Base-by-base conservation (phyloP, 306 rosid genomes). In the Fagus crenata region DNA sequence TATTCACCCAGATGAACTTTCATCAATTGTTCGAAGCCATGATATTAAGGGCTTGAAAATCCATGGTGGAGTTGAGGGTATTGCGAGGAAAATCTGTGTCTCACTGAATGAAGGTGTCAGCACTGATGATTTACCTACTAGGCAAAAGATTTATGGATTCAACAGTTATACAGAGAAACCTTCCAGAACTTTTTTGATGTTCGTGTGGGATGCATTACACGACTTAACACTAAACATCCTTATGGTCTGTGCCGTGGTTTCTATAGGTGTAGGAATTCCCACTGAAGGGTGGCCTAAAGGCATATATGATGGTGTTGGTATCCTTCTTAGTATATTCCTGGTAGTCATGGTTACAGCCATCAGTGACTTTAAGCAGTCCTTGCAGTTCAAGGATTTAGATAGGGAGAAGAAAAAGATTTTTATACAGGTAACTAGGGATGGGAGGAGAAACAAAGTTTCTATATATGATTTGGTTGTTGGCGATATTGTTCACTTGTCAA, bases 281-380 rank as follows among this genome's bases (percentile, higher is more conserved):
- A 95, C 99, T 28, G 97, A 95, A 86, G 99, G 99, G 59, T 92
- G 91, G 93, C 99, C 99, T 36, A 86, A 77, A 80, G 99, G 99
- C 35, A 75, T 79, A 31, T 92, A 92, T 81, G 99, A 95, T 84
- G 99, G 99, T 53, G 69, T 89, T 49, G 99, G 99, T 76, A 95
- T 95, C 86, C 18, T 95, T 83, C 71, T 95, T 39, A 90, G 99
- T 84, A 43, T 95, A 67, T 35, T 87, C 41, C 85, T 95, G 85
- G 97, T 95, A 31, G 97, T 95, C 73, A 71, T 85, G 78, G 98
- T 92, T 75, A 95, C 98, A 7, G 93, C 98, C 65, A 88, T 83
- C 18, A 92, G 97, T 86, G 98, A 95, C 83, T 95, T 90, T 84
- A 86, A 78, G 83, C 98, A 95, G 80, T 90, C 96, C 55, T 68